Evolutionary conservation across 495 filamentous ascomycete genomes (phyloP), one percentile per base, ranked within the genome.

Genomic region (Aspergillus funiculosus): DNA sequence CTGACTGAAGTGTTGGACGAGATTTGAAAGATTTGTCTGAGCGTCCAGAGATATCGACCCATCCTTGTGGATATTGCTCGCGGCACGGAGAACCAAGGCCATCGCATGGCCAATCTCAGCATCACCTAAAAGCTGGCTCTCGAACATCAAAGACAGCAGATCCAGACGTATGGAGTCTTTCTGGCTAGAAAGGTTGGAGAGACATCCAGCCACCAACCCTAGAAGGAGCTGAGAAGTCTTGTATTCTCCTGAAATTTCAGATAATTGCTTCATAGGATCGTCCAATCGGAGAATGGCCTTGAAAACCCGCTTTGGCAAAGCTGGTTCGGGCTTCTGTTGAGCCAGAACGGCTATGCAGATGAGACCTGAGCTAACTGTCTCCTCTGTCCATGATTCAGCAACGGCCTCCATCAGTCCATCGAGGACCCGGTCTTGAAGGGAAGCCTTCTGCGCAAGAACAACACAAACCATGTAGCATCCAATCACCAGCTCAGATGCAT

Each of bases 381-480:
- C 86, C 18, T 68, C 56, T 1, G 78, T 82, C 85, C 85, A 94
- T 5, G 84, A 83, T 17, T 65, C 67, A 8, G 83, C 82, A 15
- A 96, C 74, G 34, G 86, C 85, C 52, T 90, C 83, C 90, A 97
- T 95, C 51, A 97, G 69, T 4, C 79, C 80, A 43, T 81, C 71
- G 19, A 96, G 63, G 3, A 88, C 76, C 37, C 76, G 77, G 51
- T 95, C 87, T 19, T 83, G 76, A 11, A 96, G 73, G 17, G 72
- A 69, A 6, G 81, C 79, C 60, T 95, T 97, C 15, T 87, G 81
- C 6, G 82, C 89, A 40, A 97, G 69, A 41, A 96, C 77, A 0
- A 86, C 81, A 18, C 87, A 73, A 19, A 96, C 78, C 87, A 94
- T 95, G 58, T 94, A 96, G 55, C 82, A 88, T 15, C 83, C 88